Base-by-base conservation (phyloP, 768 basidiomycete species). In the Hemileccinum impolitum region DNA sequence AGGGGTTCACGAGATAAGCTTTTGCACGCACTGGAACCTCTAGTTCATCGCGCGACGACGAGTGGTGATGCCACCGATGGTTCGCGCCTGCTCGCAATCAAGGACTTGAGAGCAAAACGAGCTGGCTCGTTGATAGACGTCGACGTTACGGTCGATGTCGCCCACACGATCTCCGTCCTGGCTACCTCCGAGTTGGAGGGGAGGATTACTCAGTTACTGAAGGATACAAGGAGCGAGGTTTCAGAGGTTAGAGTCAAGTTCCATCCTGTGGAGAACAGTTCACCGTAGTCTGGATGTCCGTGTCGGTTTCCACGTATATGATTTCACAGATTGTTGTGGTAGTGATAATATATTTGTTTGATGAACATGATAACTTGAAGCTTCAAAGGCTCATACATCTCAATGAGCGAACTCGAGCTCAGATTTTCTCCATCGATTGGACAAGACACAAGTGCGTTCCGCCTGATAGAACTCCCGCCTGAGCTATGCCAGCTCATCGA, bases 51-150 rank as follows among this genome's bases (percentile, higher is more conserved):
- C 23, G 23, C 23, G 1, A 52, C 48, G 18, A 23, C 58, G n/a
- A 44, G 59, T 14, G 58, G 53, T 19, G 47, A 58, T 19, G 47
- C 58, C 9, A 32, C 48, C 1, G 2, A 44, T 21, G 47, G 39
- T 34, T 18, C 40, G 35, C 64, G 58, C 30, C 63, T 87, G 25
- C 66, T 79, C 10, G 75, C 68, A 1, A 63, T 85, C 47, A 70
- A 64, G 47, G 67, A 81, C 49, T 60, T 94, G 48, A 82, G 87
- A 35, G 87, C 90, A 35, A 82, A 84, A 57, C 82, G 86, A 28
- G 80, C 86, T 10, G 88, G 93, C 26, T 90, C 93, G 9, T 67
- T 86, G 52, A 81, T 94, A 52, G 85, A 83, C 47, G 85, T 97
- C 7, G 91, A 97, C 68, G 72, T 97, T 43, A 80, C 78, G 5